These are phyloP conservation scores for Cladosporium sp. DNA, from an alignment of 2,329 filamentous ascomycete species.

Conservation along the genomic window DNA sequence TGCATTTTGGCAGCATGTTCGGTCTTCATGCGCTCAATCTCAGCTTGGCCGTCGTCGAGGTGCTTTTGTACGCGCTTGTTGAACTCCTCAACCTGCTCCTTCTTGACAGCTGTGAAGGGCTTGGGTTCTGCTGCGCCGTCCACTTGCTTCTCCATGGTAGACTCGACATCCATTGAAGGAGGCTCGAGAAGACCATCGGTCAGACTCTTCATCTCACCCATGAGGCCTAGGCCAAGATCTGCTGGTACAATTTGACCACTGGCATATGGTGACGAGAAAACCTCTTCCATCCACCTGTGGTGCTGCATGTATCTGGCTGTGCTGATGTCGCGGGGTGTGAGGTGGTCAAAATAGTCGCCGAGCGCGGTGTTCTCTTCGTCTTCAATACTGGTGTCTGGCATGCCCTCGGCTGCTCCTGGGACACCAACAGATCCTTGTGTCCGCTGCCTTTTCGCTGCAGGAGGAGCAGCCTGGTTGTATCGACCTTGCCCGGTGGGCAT, in stretches of 20 bases:
- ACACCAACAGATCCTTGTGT: constrained; percentile 35
- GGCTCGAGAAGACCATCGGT: constrained; percentile 81
- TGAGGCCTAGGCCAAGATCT: constrained; percentile 74
- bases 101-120: constrained; percentile 62
- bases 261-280: constrained; percentile 83
- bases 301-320: constrained; percentile 85
- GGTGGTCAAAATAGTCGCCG: constrained; percentile 83
- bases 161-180: constrained; percentile 30
- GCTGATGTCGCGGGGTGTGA: constrained; percentile 86
- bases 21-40: constrained; percentile 79
- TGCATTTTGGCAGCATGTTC: constrained; percentile 73
- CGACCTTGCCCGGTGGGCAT: constrained; percentile 18
- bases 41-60: constrained; percentile 66
- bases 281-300: constrained; percentile 98
- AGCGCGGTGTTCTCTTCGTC: constrained; percentile 86
- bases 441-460: constrained; percentile 44
- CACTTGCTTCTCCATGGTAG: constrained; percentile 17
- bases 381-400: constrained; percentile 55
- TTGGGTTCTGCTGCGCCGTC: constrained; percentile 40
- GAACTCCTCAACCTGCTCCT: constrained; percentile 78
- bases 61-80: constrained; percentile 70
- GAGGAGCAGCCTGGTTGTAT: constrained; percentile 32
- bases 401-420: constrained; percentile 41
- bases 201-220: constrained; percentile 72
- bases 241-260: constrained; percentile 80